These are phyloP conservation scores for Phytopythium helicoides DNA, from an alignment of 352 stramenopile species.

Conservation along the genomic window DNA sequence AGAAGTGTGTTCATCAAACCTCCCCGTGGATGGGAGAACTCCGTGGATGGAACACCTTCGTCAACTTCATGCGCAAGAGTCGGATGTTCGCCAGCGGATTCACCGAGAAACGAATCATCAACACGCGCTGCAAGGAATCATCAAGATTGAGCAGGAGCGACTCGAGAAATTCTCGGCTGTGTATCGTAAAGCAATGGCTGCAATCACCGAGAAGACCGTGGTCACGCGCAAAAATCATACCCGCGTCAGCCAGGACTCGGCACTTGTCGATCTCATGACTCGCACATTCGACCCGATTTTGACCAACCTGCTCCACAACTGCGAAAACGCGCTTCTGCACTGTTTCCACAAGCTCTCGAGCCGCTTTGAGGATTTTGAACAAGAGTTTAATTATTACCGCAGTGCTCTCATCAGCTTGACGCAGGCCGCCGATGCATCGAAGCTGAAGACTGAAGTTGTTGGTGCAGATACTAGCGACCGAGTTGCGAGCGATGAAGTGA, in stretches of 20 bases:
- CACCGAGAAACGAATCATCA: slow-evolving; percentile 54
- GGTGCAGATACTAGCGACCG: slow-evolving; percentile 9
- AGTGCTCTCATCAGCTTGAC: slow-evolving; percentile 51
- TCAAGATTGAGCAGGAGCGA: slow-evolving; percentile 72
- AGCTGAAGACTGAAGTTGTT: slow-evolving; percentile 11
- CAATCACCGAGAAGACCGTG: slow-evolving; percentile 39
- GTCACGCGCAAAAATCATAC: slow-evolving; percentile 50
- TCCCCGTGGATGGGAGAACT: slow-evolving; percentile 18
- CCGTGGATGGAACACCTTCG: slow-evolving; percentile 53
- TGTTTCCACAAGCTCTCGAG: slow-evolving; percentile 59
- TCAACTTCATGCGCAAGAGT: slow-evolving; percentile 54
- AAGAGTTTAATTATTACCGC: slow-evolving; percentile 81
- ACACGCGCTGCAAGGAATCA: slow-evolving; percentile 57
- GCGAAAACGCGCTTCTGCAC: slow-evolving; percentile 63
- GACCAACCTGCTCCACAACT: slow-evolving; percentile 56
- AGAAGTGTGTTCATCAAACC: slow-evolving; percentile 48
- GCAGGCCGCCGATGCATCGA: slow-evolving; percentile 7
- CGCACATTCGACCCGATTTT: slow-evolving; percentile 70
- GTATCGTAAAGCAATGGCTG: slow-evolving; percentile 59
- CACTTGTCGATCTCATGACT: slow-evolving; percentile 66
- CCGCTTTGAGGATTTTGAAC: slow-evolving; percentile 69
- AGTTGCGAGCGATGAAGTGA: slow-evolving; percentile 12
- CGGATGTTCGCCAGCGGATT: slow-evolving; percentile 47
- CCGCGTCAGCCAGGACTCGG: slow-evolving; percentile 56
- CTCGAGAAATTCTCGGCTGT: slow-evolving; percentile 49